Percentiles rank a stretch among this genome's conserved stretches.
These are phyloP conservation scores for Heliamphora exappendiculata DNA, from an alignment of 148 eudicot species.

Conservation along the genomic window DNA sequence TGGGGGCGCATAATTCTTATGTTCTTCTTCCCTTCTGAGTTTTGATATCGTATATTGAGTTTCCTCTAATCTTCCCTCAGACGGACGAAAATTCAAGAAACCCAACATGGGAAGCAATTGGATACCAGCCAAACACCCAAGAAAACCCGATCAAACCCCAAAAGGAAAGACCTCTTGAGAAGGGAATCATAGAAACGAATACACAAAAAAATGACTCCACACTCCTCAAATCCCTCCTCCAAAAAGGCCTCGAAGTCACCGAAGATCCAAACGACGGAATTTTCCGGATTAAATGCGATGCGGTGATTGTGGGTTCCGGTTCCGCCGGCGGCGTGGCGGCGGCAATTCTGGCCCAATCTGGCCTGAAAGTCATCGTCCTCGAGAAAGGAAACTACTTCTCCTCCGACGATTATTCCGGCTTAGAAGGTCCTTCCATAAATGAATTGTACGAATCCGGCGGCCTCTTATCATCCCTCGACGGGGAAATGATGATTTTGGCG, in stretches of 20 bases:
- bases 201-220: constrained; percentile 35
- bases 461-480: constrained; percentile 43
- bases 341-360: constrained; percentile 55
- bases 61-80: constrained; percentile 23
- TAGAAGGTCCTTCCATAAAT: constrained; percentile 69
- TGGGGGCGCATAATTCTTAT: too few species aligned
- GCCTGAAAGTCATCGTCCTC: constrained; percentile 60
- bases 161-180: constrained; percentile 61
- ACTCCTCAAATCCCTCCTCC: constrained; percentile 39
- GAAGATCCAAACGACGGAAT: constrained; percentile 24
- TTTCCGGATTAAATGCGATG: constrained; percentile 60
- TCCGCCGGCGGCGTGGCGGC: constrained; percentile 92
- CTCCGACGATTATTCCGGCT: constrained; percentile 50
- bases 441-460: constrained; percentile 59
- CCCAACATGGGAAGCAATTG: constrained; percentile 74
- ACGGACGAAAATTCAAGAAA: constrained; percentile 56
- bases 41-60: background rate
- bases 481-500: constrained; percentile 49
- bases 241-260: constrained; percentile 49
- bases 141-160: constrained; percentile 17
- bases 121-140: constrained; percentile 47
- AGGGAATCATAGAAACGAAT: constrained; percentile 65
- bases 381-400: constrained; percentile 73
- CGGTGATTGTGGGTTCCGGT: constrained; percentile 78
- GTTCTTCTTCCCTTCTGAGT: too few species aligned